A percentile compares a stretch with the other conserved stretches of the same genome.
Conservation (phyloP, 768 basidiomycete species). For the Multifurca ochricompacta region DNA sequence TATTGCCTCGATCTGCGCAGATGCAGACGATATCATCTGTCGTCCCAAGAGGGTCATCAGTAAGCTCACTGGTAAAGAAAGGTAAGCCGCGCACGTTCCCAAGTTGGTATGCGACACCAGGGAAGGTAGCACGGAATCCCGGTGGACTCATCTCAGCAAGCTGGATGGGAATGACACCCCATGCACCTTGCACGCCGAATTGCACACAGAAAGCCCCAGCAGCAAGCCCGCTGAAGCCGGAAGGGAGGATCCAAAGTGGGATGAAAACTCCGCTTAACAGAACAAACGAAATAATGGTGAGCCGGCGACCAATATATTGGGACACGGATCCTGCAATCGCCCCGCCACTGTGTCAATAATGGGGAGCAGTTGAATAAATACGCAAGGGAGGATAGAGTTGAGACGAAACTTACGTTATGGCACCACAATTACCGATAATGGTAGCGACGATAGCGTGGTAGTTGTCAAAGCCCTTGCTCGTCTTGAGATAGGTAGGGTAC, state of each 20-base stretch:
- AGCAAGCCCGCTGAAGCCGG: slow-evolving; percentile 32
- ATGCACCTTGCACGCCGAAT: slow-evolving; percentile 38
- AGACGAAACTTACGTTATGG: slow-evolving; percentile 24
- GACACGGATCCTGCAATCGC: slow-evolving; percentile 33
- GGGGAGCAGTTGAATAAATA: not conserved
- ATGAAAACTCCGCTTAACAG: slow-evolving; percentile 29
- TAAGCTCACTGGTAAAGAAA: not conserved
- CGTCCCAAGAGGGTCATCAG: not conserved
- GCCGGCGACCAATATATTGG: slow-evolving; percentile 40
- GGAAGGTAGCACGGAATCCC: slow-evolving; percentile 42
- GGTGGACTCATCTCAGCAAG: slow-evolving; percentile 42
- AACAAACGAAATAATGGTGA: slow-evolving; percentile 35
- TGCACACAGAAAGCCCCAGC: slow-evolving; percentile 44
- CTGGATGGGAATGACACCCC: slow-evolving; percentile 33
- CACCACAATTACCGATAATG: slow-evolving; percentile 34
- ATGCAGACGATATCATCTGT: slow-evolving; percentile 39
- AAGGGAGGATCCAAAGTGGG: slow-evolving; percentile 40
- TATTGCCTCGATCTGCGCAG: slow-evolving; percentile 42
- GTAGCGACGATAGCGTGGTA: slow-evolving; percentile 35
- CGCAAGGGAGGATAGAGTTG: not conserved
- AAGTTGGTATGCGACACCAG: slow-evolving; percentile 38
- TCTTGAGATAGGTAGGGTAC: slow-evolving; percentile 36
- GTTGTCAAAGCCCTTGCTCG: slow-evolving; percentile 29
- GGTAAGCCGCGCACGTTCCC: slow-evolving; percentile 29
- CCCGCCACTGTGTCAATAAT: slow-evolving; percentile 29